Evolutionary conservation across 129 eudicot species (phyloP).

Genomic region (Rutidosis leptorrhynchoides): DNA sequence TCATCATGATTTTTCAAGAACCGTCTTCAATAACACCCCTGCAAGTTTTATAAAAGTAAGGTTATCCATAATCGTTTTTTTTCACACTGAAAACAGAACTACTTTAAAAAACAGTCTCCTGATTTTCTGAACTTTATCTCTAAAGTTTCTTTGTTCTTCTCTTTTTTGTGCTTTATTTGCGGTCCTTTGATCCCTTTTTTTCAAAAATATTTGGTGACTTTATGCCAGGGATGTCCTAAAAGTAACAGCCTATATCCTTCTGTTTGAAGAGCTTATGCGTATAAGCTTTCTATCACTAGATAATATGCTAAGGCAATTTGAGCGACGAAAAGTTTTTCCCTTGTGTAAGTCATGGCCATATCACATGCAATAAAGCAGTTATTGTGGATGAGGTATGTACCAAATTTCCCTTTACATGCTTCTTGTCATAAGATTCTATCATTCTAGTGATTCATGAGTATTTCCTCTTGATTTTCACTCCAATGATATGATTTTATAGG

Average conservation of each 20-base stretch:
- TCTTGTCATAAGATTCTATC: slow-evolving; percentile 28
- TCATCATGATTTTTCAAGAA: slow-evolving; percentile 14
- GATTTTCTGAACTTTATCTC: slow-evolving; percentile 6
- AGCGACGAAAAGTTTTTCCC: slow-evolving; percentile 20
- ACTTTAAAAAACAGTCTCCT: slow-evolving; percentile 1
- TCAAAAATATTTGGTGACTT: slow-evolving; percentile 17
- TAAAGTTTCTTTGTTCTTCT: background rate
- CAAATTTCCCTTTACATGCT: slow-evolving; percentile 27
- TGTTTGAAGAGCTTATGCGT: slow-evolving; percentile 10
- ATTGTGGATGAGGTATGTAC: slow-evolving; percentile 29
- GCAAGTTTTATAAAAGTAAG: slow-evolving; percentile 25
- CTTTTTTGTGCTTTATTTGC: slow-evolving; percentile 1
- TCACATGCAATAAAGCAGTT: slow-evolving; percentile 24
- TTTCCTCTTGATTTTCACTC: slow-evolving; percentile 10
- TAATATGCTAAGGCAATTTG: slow-evolving; percentile 10
- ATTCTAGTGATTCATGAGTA: slow-evolving; percentile 27
- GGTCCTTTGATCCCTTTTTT: slow-evolving; percentile 18
- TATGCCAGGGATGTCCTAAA: slow-evolving; percentile 20
- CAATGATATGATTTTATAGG: slow-evolving; percentile 6
- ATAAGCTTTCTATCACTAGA: slow-evolving; percentile 11
- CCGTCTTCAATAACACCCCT: slow-evolving; percentile 2
- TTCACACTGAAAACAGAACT: background rate
- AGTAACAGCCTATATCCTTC: slow-evolving; percentile 7
- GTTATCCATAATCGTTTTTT: background rate
- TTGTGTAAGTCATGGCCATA: slow-evolving; percentile 15